These are phyloP conservation scores for Cardiospermum halicacabum DNA, from an alignment of 345 rosid species.

Conservation along the genomic window DNA sequence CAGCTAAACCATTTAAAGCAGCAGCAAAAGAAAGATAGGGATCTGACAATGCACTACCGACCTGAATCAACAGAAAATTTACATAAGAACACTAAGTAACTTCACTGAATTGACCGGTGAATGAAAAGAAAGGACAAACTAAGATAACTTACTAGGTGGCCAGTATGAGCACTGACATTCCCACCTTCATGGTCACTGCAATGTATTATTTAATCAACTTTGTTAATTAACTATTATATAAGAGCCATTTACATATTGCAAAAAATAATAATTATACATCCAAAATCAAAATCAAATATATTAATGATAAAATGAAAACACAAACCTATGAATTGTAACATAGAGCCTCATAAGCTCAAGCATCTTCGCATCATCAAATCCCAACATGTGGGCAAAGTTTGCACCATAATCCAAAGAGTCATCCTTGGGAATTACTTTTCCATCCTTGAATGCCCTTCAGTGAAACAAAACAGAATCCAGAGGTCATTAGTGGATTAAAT, in stretches of 20 bases:
- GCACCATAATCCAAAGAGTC: conserved; percentile 91
- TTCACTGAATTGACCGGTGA: neutral
- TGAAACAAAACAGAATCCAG: neutral
- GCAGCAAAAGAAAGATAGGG: conserved; percentile 98
- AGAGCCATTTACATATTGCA: neutral
- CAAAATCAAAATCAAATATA: conserved; percentile 3
- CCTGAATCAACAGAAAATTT: conserved; percentile 40
- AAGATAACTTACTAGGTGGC: conserved; percentile 69
- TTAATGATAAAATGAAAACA: conserved; percentile 11
- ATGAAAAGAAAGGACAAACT: conserved; percentile 5
- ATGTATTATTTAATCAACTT: conserved; percentile 12
- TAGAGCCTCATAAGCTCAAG: conserved; percentile 98
- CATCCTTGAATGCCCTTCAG: conserved; percentile 76
- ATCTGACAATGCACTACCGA: conserved; percentile 97
- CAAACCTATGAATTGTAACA: conserved; percentile 87
- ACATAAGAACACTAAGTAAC: conserved; percentile 8
- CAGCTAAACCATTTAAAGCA: conserved; percentile 96
- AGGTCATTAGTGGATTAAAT: neutral
- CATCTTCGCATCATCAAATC: conserved; percentile 80
- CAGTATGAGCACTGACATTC: conserved; percentile 98
- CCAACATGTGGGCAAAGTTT: conserved; percentile 87
- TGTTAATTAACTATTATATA: conserved; percentile 3
- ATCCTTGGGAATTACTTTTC: conserved; percentile 61
- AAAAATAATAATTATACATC: conserved; percentile 1
- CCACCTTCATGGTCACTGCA: conserved; percentile 99